Percentiles rank a stretch among this genome's conserved stretches.
Conservation (phyloP, 176 grass and related monocot species). For the Raddia guianensis region DNA sequence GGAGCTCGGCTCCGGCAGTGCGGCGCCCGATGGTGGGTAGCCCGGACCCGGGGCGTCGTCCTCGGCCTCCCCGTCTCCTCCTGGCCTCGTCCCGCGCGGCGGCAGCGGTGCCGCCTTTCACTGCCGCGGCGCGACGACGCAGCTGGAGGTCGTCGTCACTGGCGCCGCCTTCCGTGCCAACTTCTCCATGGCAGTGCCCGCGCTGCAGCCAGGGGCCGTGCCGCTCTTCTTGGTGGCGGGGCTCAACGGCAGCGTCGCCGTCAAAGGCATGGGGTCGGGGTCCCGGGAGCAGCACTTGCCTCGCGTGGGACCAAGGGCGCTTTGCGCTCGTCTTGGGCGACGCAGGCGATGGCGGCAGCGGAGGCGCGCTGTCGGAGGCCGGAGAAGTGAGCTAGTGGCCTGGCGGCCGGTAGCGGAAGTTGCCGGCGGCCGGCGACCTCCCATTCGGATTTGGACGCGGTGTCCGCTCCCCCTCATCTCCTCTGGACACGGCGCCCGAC, state of each 20-base stretch:
- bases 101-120: conserved; percentile 19
- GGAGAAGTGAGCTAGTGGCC: conserved; percentile 66
- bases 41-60: too few relatives aligned
- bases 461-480: too few relatives aligned
- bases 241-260: conserved; percentile 46
- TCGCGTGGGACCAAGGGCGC: conserved; percentile 70
- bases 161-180: conserved; percentile 69
- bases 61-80: conserved; percentile 19
- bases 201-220: conserved; percentile 35
- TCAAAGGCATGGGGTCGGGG: conserved; percentile 49
- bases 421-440: too few relatives aligned
- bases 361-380: background rate
- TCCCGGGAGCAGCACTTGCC: conserved; percentile 46
- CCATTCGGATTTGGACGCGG: too few relatives aligned
- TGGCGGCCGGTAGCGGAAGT: too few relatives aligned
- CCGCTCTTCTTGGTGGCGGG: conserved; percentile 66
- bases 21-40: too few relatives aligned
- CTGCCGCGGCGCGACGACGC: conserved; percentile 40
- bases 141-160: conserved; percentile 52
- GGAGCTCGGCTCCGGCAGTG: too few relatives aligned
- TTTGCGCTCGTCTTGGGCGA: conserved; percentile 61
- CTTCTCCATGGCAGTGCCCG: conserved; percentile 58
- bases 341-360: conserved; percentile 3
- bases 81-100: conserved; percentile 55
- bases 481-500: too few relatives aligned